These are phyloP conservation scores for Collybiopsis luxurians DNA, from an alignment of 768 basidiomycete species.

Conservation along the genomic window DNA sequence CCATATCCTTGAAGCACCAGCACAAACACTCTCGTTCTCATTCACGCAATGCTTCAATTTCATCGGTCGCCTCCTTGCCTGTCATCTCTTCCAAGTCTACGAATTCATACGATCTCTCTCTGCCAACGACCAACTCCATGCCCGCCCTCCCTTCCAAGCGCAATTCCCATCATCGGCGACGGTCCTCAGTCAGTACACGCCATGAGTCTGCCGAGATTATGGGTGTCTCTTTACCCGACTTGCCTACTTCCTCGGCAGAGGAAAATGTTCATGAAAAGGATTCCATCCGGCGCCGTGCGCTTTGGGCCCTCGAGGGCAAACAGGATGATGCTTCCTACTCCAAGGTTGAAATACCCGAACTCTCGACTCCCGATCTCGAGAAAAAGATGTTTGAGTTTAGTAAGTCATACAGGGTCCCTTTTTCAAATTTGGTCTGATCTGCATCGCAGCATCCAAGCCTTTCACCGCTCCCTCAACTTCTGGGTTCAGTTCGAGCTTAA, in stretches of 20 bases:
- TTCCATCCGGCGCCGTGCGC: slow-evolving; percentile 77
- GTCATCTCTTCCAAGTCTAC: slow-evolving; percentile 36
- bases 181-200: slow-evolving; percentile 86
- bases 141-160: slow-evolving; percentile 54
- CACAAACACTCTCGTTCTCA: slow-evolving; percentile 65
- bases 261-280: slow-evolving; percentile 74
- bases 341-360: slow-evolving; percentile 83
- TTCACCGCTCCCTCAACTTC: slow-evolving; percentile 46
- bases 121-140: slow-evolving; percentile 32
- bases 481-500: slow-evolving; percentile 37
- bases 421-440: neutral
- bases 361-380: slow-evolving; percentile 56
- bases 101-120: slow-evolving; percentile 26
- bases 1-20: slow-evolving; percentile 28
- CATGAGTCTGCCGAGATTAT: slow-evolving; percentile 90
- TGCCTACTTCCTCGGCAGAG: slow-evolving; percentile 57
- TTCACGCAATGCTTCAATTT: slow-evolving; percentile 66
- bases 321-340: slow-evolving; percentile 65
- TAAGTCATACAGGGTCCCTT: slow-evolving; percentile 37
- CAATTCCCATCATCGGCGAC: slow-evolving; percentile 80
- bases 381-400: slow-evolving; percentile 63
- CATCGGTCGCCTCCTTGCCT: slow-evolving; percentile 39
- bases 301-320: slow-evolving; percentile 87
- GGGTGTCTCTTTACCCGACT: slow-evolving; percentile 72
- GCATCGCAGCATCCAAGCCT: slow-evolving; percentile 51